Conservation (phyloP, 2,329 filamentous ascomycete genomes). For the Hortaea werneckii region DNA sequence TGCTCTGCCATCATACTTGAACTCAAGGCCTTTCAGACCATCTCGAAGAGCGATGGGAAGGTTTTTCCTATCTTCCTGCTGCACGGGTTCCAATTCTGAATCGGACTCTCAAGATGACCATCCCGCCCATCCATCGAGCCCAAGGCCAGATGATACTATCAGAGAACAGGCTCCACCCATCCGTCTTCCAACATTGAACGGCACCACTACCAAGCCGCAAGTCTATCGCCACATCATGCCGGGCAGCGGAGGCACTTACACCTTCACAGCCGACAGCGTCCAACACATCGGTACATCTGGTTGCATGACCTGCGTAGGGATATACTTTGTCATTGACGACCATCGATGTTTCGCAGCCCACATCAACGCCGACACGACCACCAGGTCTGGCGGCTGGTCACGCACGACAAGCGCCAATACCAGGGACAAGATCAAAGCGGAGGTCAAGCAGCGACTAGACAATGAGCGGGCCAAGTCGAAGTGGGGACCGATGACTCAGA, state of each 20-base stretch:
- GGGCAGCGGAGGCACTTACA: background rate
- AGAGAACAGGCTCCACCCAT: too few species aligned
- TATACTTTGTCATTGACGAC: conserved; percentile 3
- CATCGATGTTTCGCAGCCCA: conserved; percentile 3
- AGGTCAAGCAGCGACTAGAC: background rate
- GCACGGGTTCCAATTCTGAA: too few species aligned
- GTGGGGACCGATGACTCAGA: background rate
- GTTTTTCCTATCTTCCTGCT: too few species aligned
- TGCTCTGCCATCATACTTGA: too few species aligned
- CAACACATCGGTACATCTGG: conserved; percentile 1
- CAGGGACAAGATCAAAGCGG: background rate
- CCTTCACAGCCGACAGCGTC: background rate
- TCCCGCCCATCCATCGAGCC: too few species aligned
- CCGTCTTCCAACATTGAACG: too few species aligned
- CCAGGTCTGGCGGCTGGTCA: background rate
- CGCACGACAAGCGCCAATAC: background rate
- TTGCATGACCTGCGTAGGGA: conserved; percentile 3
- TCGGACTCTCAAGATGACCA: too few species aligned
- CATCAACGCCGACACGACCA: conserved; percentile 1
- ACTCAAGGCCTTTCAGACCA: too few species aligned
- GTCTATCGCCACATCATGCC: background rate
- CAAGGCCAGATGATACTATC: too few species aligned
- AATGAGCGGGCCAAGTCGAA: background rate
- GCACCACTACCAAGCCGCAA: background rate
- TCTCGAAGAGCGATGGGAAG: too few species aligned